A percentile compares a stretch with the other conserved stretches of the same genome.
These are phyloP conservation scores for Aspergillus diversus DNA, from an alignment of 495 filamentous ascomycete genomes.

Conservation along the genomic window DNA sequence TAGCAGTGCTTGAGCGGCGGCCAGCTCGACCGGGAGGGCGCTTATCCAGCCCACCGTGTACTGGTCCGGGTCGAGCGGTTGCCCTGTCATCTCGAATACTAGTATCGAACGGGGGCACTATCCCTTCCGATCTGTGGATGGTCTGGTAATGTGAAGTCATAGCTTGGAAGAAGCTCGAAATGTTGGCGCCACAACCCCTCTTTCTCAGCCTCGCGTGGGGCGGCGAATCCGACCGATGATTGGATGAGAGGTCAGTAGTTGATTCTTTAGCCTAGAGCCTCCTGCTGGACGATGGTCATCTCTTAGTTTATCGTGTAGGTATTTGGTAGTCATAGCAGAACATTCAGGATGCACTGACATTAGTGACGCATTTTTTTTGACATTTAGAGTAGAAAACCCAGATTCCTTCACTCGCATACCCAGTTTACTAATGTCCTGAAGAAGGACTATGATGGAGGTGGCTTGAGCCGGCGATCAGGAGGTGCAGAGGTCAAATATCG, in stretches of 20 bases:
- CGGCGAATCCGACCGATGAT: not conserved
- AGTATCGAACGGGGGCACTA: not conserved
- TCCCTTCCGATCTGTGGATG: not conserved
- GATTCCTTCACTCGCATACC: too few relatives aligned
- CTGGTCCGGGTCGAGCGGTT: not conserved
- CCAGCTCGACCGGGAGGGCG: constrained; percentile 37
- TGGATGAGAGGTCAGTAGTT: not conserved
- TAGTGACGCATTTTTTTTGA: too few relatives aligned
- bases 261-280: too few relatives aligned
- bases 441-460: too few relatives aligned
- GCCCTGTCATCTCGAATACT: not conserved
- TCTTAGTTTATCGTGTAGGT: too few relatives aligned
- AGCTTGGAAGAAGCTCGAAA: not conserved
- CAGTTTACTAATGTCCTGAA: too few relatives aligned
- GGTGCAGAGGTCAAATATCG: too few relatives aligned
- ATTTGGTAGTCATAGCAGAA: too few relatives aligned
- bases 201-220: not conserved
- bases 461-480: too few relatives aligned
- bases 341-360: too few relatives aligned
- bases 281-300: too few relatives aligned
- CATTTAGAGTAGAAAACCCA: too few relatives aligned
- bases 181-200: not conserved
- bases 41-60: constrained; percentile 54
- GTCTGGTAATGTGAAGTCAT: not conserved
- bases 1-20: constrained; percentile 39